Conservation (phyloP, 176 grass and related monocot genomes). For the Oryza meridionalis region DNA sequence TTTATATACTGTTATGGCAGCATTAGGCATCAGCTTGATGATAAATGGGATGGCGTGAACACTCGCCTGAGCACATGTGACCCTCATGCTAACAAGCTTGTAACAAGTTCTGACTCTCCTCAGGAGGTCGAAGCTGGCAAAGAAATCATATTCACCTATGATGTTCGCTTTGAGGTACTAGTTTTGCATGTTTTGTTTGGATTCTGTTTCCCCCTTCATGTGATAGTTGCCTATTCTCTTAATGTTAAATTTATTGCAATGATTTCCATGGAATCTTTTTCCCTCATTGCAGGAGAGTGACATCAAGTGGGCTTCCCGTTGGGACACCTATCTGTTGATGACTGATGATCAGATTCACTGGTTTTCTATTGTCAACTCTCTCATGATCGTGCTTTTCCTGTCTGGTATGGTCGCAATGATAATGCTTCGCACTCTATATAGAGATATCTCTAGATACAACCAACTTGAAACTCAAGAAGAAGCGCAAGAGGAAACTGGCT, state of each 20-base stretch:
- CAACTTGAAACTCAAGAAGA: slow-evolving; percentile 76
- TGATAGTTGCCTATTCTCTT: slow-evolving; percentile 31
- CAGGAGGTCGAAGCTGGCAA: slow-evolving; percentile 56
- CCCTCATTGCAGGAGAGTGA: slow-evolving; percentile 61
- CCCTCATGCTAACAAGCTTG: slow-evolving; percentile 56
- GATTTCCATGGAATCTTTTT: slow-evolving; percentile 23
- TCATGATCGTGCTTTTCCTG: slow-evolving; percentile 73
- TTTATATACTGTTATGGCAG: slow-evolving; percentile 42
- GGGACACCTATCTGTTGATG: slow-evolving; percentile 78
- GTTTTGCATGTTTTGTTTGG: background rate
- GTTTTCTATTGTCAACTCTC: slow-evolving; percentile 77
- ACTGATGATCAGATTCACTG: slow-evolving; percentile 75
- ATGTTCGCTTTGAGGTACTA: slow-evolving; percentile 63
- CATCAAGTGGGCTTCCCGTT: slow-evolving; percentile 70
- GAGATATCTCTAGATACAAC: slow-evolving; percentile 73
- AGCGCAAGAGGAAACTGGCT: slow-evolving; percentile 73
- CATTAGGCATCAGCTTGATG: slow-evolving; percentile 54
- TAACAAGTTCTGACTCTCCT: slow-evolving; percentile 43
- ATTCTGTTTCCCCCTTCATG: background rate
- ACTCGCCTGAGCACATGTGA: slow-evolving; percentile 71
- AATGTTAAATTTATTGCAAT: slow-evolving; percentile 7
- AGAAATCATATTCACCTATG: slow-evolving; percentile 70
- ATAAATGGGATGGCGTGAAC: slow-evolving; percentile 50
- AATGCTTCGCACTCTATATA: slow-evolving; percentile 71
- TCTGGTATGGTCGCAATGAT: slow-evolving; percentile 84